A percentile compares a stretch with the other conserved stretches of the same genome.
phyloP scores from a whole-genome alignment of 192 early-diverging fungal species.

The Entomortierella parvispora region DNA sequence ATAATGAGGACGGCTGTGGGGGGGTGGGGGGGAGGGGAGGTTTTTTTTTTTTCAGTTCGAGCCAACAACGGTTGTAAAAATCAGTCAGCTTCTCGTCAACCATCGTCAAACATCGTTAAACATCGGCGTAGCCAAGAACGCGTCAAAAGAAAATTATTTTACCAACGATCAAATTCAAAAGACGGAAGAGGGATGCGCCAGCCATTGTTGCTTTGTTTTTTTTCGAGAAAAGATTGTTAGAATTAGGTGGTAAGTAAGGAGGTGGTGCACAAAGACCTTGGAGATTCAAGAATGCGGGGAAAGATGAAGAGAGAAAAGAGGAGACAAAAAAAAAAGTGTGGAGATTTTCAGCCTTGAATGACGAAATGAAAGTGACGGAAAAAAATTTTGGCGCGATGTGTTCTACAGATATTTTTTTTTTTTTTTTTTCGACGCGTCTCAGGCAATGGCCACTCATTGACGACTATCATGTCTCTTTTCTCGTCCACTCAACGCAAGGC shows the following conservation, averaged over 20 bases:
- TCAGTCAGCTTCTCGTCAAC: too few species aligned
- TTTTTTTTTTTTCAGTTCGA: too few species aligned
- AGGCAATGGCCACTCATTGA: not conserved
- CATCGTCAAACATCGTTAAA: too few species aligned
- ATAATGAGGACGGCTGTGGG: constrained; percentile 35
- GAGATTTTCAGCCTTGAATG: too few species aligned
- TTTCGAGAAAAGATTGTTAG: constrained; percentile 1
- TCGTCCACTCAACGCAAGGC: not conserved
- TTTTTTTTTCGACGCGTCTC: not conserved
- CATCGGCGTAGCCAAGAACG: too few species aligned
- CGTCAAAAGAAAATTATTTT: not conserved
- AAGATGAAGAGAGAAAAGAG: not conserved
- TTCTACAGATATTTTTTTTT: not conserved
- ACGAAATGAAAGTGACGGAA: too few species aligned
- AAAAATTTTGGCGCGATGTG: too few species aligned
- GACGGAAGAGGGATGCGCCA: constrained; percentile 44
- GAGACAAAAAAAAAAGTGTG: constrained; percentile 8
- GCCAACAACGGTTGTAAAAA: too few species aligned
- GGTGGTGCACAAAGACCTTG: not conserved
- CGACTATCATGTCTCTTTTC: not conserved
- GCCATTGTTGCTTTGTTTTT: constrained; percentile 32
- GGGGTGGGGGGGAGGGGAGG: too few species aligned
- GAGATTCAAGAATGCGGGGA: not conserved
- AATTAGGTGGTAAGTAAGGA: not conserved
- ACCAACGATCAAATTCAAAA: constrained; percentile 37